Base-by-base conservation (phyloP, 225 moss, liverwort and hornwort genomes). In the Anthoceros angustus region DNA sequence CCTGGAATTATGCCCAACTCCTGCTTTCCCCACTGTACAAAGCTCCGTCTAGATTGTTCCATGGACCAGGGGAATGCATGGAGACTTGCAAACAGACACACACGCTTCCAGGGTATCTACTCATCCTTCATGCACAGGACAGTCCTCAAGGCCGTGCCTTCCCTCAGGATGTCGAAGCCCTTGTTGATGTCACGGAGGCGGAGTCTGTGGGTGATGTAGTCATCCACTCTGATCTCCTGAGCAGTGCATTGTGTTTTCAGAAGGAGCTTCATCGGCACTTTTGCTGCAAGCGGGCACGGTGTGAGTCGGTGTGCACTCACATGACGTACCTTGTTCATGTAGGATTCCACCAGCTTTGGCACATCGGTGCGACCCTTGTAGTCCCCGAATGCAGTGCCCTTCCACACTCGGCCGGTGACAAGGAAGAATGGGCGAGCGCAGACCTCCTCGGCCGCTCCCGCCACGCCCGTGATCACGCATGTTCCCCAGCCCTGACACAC, bases 341-440 rank as follows among this genome's bases (percentile, higher is more conserved):
- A 95, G 65, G 83, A 80, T 66, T 90, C 86, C 0, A 95, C 94
- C 50, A 95, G 86, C 69, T 80, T 79, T 14, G 94, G 94, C 66
- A 95, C 90, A 61, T 95, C 87, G 10, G 84, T 81, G 25, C 94
- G 83, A 60, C 94, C 90, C 74, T 88, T 95, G 70, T 88, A 95
- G 32, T 90, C 94, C 69, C 94, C 90, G 39, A 90, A 95, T 10
- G 90, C 94, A 65, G 87, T 95, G 15, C 94, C 94, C 70, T 88
- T 90, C 94, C 94, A 95, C 9, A 85, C 82, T 43, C 94, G 88
- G 14, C 94, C 90, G 18, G 94, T 95, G 21, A 95, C 94, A 7
- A 95, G 81, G 72, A 83, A 83, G 69, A 95, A 95, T 42, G 94
- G 94, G 26, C 94, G 86, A 6, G 94, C 90, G 8, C 83, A 90